phyloP scores from a whole-genome alignment of 2,329 filamentous ascomycete genomes.

The Emericellopsis cladophorae region DNA sequence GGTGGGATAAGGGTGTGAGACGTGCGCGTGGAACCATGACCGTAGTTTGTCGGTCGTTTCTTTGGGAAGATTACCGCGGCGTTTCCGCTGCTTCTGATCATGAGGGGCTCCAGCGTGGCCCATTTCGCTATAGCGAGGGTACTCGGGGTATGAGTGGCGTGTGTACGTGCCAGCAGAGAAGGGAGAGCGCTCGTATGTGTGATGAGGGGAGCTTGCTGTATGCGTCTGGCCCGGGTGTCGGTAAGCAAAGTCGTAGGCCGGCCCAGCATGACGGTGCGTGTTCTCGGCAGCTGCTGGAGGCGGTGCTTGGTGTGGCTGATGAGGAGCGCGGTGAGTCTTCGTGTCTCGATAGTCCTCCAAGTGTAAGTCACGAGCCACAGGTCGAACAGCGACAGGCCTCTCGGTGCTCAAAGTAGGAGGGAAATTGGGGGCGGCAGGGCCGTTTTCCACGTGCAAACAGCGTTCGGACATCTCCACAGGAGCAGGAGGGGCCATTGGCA shows the following conservation, averaged over 20 bases:
- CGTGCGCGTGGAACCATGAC: slow-evolving; percentile 66
- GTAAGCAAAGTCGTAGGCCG: too few relatives aligned
- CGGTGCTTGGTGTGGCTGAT: not conserved
- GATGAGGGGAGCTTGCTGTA: slow-evolving; percentile 25
- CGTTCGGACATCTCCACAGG: slow-evolving; percentile 20
- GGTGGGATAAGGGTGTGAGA: slow-evolving; percentile 73
- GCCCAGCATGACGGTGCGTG: slow-evolving; percentile 26
- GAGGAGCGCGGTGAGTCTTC: not conserved
- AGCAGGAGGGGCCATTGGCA: too few relatives aligned
- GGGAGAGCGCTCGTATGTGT: slow-evolving; percentile 27
- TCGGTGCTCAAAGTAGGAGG: slow-evolving; percentile 23
- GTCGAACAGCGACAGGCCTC: slow-evolving; percentile 16
- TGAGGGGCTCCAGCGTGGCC: slow-evolving; percentile 20
- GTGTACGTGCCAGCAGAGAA: slow-evolving; percentile 27
- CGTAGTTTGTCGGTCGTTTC: slow-evolving; percentile 73
- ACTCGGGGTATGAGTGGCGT: slow-evolving; percentile 23
- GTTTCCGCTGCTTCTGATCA: slow-evolving; percentile 42
- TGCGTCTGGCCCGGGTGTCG: slow-evolving; percentile 27
- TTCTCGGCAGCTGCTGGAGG: slow-evolving; percentile 17
- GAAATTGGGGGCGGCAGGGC: slow-evolving; percentile 26
- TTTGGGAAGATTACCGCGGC: slow-evolving; percentile 81
- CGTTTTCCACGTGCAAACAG: slow-evolving; percentile 12
- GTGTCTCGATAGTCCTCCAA: slow-evolving; percentile 21
- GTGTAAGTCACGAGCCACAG: slow-evolving; percentile 14
- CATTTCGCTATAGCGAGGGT: slow-evolving; percentile 26